Base-by-base conservation (phyloP, 2,329 filamentous ascomycete genomes). In the Aspergillus ibericus region DNA sequence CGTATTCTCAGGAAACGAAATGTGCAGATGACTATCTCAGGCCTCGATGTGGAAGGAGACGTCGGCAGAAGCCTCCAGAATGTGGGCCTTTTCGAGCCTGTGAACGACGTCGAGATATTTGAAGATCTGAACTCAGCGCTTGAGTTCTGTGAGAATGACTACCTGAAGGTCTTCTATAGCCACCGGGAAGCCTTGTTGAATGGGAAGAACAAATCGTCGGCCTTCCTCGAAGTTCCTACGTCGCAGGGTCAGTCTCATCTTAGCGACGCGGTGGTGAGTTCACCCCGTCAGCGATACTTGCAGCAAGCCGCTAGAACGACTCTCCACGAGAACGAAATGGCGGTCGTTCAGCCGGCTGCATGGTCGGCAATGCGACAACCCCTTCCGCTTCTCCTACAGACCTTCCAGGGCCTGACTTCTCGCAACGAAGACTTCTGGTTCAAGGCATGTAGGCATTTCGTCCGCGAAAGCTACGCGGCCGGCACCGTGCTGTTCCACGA, bases 371-470 rank as follows among this genome's bases (percentile, higher is more conserved):
- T 97, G 74, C 91, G 90, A 64, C 92, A 97, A 71, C 95, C 95
- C 0, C 84, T 98, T 7, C 90, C 91, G 1, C 85, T 99, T 48
- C 91, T 99, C 75, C 83, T 99, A 22, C 93, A 97, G 72, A 91
- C 95, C n/a, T 98, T 99, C 78, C 89, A 95, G 70, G 90, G 92
- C 46, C 80, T 97, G 12, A 96, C 91, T 53, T 81, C 86, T 53
- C 87, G 90, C 73, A 95, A 93, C 70, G 92, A 96, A 74, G 93
- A 97, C 74, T 98, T 98, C 72, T 99, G 95, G 95, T 93, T 93
- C 75, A 86, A 86, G 1, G 88, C 88, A 0, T 85, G 86, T 4
- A 80, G 84, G 0, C 98, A 90, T 77, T 97, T 99, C 70, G 77
- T 80, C 38, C 85, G 86, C 46, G 85, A 85, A 61, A 85, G 89